These are phyloP conservation scores for Parathielavia appendiculata DNA, from an alignment of 495 filamentous ascomycete species.

Conservation along the genomic window DNA sequence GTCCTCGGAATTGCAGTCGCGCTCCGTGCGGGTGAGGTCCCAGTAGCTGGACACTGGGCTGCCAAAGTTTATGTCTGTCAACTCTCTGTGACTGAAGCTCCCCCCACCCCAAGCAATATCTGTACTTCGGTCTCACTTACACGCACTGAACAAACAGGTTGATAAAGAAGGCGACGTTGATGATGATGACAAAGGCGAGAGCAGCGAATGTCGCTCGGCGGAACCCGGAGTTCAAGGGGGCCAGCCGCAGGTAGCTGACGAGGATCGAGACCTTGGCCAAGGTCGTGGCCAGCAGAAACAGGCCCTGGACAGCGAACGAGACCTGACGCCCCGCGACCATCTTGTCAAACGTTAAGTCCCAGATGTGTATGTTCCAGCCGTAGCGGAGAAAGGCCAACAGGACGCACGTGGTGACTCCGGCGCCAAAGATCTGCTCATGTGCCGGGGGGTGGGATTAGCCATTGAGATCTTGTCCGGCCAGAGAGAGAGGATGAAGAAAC, in stretches of 20 bases:
- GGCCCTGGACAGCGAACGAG: constrained; percentile 27
- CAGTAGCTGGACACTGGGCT: constrained; percentile 36
- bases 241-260: constrained; percentile 48
- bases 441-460: neutral
- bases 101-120: too few relatives aligned
- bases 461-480: too few relatives aligned
- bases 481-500: neutral
- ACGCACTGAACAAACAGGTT: constrained; percentile 35
- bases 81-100: too few relatives aligned
- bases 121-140: too few relatives aligned
- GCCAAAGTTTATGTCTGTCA: too few relatives aligned
- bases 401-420: constrained; percentile 23
- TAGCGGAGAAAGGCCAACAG: constrained; percentile 23
- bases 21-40: constrained; percentile 15
- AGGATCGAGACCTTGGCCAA: constrained; percentile 49
- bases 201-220: constrained; percentile 29
- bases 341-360: constrained; percentile 18
- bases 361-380: constrained; percentile 31
- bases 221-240: constrained; percentile 36
- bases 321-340: constrained; percentile 23
- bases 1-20: constrained; percentile 29
- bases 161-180: constrained; percentile 26
- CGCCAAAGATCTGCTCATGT: constrained; percentile 21
- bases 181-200: constrained; percentile 23
- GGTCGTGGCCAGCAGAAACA: constrained; percentile 26